Conservation (phyloP, 805 yeast genomes). For the Suhomyces kilbournensis region DNA sequence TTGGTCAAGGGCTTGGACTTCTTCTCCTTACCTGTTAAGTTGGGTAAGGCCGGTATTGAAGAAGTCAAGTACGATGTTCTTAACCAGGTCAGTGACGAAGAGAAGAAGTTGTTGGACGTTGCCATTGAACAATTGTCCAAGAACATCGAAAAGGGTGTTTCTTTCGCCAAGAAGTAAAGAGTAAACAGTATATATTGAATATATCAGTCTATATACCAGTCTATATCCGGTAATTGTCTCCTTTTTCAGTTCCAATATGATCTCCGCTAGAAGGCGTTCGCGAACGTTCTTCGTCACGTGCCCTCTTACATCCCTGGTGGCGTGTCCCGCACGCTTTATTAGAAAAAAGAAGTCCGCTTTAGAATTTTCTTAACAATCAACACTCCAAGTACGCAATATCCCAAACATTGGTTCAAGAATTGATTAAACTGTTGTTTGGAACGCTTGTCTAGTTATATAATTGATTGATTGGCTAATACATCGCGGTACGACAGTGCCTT, state of each 20-base stretch:
- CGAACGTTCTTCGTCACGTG: background rate
- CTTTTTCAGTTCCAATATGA: too few relatives aligned
- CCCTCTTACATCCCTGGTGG: background rate
- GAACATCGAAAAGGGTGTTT: constrained; percentile 59
- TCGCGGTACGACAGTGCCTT: background rate
- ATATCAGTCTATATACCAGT: background rate
- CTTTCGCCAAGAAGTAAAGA: constrained; percentile 32
- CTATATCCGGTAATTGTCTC: background rate
- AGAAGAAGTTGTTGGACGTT: constrained; percentile 51
- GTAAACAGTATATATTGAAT: background rate
- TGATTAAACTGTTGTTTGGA: background rate
- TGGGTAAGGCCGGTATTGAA: constrained; percentile 53
- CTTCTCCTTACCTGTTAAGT: constrained; percentile 62
- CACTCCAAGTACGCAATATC: background rate
- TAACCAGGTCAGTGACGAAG: constrained; percentile 46
- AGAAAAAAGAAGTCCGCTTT: background rate
- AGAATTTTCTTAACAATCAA: background rate
- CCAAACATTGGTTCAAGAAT: background rate
- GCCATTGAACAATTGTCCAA: constrained; percentile 53
- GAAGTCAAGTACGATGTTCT: constrained; percentile 55
- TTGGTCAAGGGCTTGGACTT: constrained; percentile 44
- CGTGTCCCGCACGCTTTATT: background rate
- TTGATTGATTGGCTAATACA: background rate
- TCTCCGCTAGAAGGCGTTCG: background rate
- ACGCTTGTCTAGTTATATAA: background rate